Conservation (phyloP, 2,329 filamentous ascomycete species). For the Canariomyces notabilis region DNA sequence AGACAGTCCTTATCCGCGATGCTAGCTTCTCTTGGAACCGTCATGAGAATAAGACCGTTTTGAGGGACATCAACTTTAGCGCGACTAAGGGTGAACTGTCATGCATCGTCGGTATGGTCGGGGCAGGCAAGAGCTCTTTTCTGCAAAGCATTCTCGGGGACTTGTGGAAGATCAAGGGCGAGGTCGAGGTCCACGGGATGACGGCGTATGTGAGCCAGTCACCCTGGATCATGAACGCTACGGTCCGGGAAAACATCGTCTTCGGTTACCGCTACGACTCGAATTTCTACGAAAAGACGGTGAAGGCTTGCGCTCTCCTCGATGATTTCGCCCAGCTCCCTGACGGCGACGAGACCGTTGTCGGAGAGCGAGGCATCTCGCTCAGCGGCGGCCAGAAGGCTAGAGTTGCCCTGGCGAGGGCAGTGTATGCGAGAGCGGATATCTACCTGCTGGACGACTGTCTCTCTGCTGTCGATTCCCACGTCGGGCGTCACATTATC, state of each 20-base stretch:
- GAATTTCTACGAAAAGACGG: conserved; percentile 86
- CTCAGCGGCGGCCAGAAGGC: conserved; percentile 95
- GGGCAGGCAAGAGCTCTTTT: conserved; percentile 89
- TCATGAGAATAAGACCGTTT: conserved; percentile 62
- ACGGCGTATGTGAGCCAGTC: conserved; percentile 91
- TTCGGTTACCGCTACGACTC: conserved; percentile 95
- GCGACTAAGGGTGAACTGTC: conserved; percentile 90
- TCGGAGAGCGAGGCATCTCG: conserved; percentile 94
- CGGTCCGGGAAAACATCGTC: conserved; percentile 92
- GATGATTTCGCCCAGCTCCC: conserved; percentile 91
- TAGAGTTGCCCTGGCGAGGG: conserved; percentile 82
- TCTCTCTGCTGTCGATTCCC: conserved; percentile 94
- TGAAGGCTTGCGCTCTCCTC: conserved; percentile 82
- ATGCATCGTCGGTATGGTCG: conserved; percentile 91
- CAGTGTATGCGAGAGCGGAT: conserved; percentile 95
- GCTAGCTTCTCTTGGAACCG: conserved; percentile 94
- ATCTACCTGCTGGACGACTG: conserved; percentile 93
- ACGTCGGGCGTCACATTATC: conserved; percentile 91
- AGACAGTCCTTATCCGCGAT: conserved; percentile 76
- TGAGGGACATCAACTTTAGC: conserved; percentile 81
- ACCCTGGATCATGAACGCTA: conserved; percentile 96
- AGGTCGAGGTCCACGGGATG: conserved; percentile 74
- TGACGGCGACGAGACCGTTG: conserved; percentile 93
- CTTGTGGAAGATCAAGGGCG: conserved; percentile 80
- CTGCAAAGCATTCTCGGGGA: conserved; percentile 85